phyloP scores from a whole-genome alignment of 208 protist genomes.

The Leptomonas pyrrhocoris region DNA sequence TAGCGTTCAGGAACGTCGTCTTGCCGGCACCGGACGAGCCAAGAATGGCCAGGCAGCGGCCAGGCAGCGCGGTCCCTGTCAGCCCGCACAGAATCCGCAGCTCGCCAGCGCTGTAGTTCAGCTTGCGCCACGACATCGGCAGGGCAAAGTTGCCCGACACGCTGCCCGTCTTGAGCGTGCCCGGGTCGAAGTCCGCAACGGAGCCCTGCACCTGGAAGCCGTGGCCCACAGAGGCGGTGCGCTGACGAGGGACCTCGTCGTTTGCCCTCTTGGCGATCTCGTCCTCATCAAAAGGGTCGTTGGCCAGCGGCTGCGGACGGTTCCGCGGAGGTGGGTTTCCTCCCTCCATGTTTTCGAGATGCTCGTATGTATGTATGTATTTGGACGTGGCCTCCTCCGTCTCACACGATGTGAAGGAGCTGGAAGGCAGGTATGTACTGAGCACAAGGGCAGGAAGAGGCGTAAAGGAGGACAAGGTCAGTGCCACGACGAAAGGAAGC shows the following conservation, averaged over 20 bases:
- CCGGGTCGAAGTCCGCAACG: slow-evolving; percentile 49
- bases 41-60: slow-evolving; percentile 81
- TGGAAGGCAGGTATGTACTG: too few species aligned
- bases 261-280: not conserved
- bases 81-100: slow-evolving; percentile 66
- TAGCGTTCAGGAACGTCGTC: slow-evolving; percentile 69
- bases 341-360: not conserved
- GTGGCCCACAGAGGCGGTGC: slow-evolving; percentile 7
- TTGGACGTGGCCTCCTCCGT: too few species aligned
- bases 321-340: not conserved
- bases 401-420: too few species aligned
- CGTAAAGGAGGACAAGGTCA: too few species aligned
- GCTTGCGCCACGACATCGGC: slow-evolving; percentile 74
- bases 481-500: too few species aligned
- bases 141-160: slow-evolving; percentile 49
- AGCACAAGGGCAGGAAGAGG: too few species aligned
- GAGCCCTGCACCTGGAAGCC: slow-evolving; percentile 49
- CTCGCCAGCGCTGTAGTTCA: slow-evolving; percentile 57
- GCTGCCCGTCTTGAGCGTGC: slow-evolving; percentile 35
- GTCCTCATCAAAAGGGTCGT: slow-evolving; percentile 5
- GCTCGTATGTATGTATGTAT: not conserved
- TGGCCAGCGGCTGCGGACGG: not conserved
- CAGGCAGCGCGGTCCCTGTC: slow-evolving; percentile 73
- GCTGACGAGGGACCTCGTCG: not conserved
- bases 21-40: slow-evolving; percentile 87